Evolutionary conservation across 1,284 basidiomycete genomes (phyloP), one percentile per base, ranked within the genome.

Genomic region (Cystobasidiaceae sp.): DNA sequence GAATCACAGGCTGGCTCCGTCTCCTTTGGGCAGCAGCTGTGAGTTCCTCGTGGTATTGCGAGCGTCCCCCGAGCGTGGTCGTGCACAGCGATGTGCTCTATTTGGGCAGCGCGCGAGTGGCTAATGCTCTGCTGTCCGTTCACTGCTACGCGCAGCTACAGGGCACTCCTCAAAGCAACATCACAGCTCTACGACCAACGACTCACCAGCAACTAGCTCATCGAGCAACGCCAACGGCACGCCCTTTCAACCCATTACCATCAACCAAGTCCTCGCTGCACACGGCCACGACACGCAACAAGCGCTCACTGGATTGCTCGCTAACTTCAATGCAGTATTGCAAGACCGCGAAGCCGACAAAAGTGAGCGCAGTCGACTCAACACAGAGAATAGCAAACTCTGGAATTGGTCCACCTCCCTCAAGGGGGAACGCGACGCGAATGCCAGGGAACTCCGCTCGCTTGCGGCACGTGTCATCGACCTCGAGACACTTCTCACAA

Each of bases 341-440:
- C 41, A 49, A 41, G 51, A 49, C 33, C 41, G 48, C 28, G 61
- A 64, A n/a, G 23, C 21, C 6, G 61, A 64, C 17, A 64, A 46
- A 30, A 7, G 17, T 21, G 61, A 64, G 37, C 34, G 41, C 11
- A 13, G 19, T 25, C 32, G 48, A 21, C 37, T 64, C 34, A 56
- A 46, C n/a, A 46, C 48, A 17, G 67, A 68, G 56, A 68, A 68
- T 39, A 52, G 25, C 28, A 68, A 63, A 33, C 49, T 68, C 17
- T 68, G 67, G 67, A 46, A 39, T 17, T 54, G 52, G 52, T 19
- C 46, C 8, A 34, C 44, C 17, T 28, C 30, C 25, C 62, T 68
- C 28, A 68, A 68, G 44, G 52, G 50, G 25, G 67, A 68, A 21
- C 32, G 62, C 3, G 67, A 68, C 17, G 27, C 39, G 6, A 28